Conservation (phyloP, 306 rosid genomes). For the Gillenia trifoliata region DNA sequence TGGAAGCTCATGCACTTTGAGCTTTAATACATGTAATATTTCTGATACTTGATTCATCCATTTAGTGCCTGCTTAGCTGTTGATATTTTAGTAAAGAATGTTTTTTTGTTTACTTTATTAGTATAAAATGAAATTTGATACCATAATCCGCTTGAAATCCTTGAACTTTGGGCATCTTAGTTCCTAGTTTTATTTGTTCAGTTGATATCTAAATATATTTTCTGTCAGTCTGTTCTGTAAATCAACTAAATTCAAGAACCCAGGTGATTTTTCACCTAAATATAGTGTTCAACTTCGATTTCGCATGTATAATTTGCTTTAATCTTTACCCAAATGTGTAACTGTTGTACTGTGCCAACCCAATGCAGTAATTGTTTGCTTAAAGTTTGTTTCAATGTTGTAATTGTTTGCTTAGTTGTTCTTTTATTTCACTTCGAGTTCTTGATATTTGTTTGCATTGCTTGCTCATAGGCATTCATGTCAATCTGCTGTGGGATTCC, state of each 20-base stretch:
- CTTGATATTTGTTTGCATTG: constrained; percentile 16
- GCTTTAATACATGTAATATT: constrained; percentile 8
- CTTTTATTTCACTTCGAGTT: not conserved
- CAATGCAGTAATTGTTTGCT: not conserved
- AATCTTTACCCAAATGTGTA: not conserved
- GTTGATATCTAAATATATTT: not conserved
- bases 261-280: not conserved
- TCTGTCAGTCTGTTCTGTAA: not conserved
- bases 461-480: constrained; percentile 61
- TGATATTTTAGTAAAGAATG: not conserved
- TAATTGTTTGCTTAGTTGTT: not conserved
- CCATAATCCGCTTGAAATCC: not conserved
- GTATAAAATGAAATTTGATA: not conserved
- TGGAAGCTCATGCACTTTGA: constrained; percentile 12
- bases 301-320: not conserved
- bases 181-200: not conserved
- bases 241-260: not conserved
- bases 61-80: not conserved
- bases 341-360: not conserved
- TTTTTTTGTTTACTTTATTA: not conserved
- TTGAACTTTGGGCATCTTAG: not conserved
- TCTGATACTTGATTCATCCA: constrained; percentile 11
- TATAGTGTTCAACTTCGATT: not conserved
- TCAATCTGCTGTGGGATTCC: constrained; percentile 81
- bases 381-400: no score